Conservation (phyloP, 2,329 filamentous ascomycete species). For the Apiospora sp. region DNA sequence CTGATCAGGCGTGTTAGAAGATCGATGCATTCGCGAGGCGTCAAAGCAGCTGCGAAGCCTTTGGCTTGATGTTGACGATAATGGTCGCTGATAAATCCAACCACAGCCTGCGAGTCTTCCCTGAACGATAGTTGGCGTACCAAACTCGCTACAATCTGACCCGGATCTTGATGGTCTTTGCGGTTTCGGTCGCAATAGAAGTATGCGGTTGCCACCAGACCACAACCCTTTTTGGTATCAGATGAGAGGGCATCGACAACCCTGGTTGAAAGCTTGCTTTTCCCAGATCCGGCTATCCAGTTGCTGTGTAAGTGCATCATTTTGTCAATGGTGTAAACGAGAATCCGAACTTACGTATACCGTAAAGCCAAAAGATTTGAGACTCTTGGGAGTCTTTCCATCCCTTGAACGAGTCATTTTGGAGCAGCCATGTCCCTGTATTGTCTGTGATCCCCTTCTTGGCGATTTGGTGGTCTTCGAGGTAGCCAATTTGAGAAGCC, state of each 20-base stretch:
- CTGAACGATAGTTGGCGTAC: constrained; percentile 21
- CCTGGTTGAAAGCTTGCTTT: not conserved
- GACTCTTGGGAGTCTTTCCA: not conserved
- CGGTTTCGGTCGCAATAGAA: constrained; percentile 22
- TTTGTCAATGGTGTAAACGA: not conserved
- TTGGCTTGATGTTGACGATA: not conserved
- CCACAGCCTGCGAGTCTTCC: not conserved
- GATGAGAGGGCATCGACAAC: not conserved
- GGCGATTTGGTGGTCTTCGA: not conserved
- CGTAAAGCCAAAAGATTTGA: constrained; percentile 2
- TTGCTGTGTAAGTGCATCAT: not conserved
- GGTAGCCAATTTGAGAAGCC: not conserved
- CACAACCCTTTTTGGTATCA: not conserved
- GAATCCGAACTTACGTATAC: constrained; percentile 3
- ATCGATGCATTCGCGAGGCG: not conserved
- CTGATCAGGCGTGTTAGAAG: not conserved
- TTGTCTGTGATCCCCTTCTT: not conserved
- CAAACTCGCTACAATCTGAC: not conserved
- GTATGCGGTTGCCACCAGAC: not conserved
- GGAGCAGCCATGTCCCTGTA: constrained; percentile 4
- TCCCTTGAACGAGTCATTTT: not conserved
- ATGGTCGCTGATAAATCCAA: not conserved
- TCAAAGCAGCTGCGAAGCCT: not conserved
- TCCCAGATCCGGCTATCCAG: constrained; percentile 1
- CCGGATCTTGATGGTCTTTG: not conserved